These are phyloP conservation scores for Galeopsis tetrahit DNA, from an alignment of 257 asterid species.

Conservation along the genomic window DNA sequence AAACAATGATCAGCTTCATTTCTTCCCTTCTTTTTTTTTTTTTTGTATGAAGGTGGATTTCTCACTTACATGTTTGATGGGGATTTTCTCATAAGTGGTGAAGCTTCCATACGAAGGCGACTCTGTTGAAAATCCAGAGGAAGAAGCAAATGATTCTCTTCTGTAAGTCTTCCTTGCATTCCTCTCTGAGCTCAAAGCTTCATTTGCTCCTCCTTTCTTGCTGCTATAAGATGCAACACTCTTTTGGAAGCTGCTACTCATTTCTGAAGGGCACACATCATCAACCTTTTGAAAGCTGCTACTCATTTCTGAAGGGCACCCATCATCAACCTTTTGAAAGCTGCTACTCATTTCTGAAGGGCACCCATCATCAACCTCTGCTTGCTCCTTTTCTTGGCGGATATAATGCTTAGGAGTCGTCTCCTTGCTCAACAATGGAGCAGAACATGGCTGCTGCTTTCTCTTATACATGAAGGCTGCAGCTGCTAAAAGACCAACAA, in stretches of 20 bases:
- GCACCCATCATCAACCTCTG: conserved; percentile 24
- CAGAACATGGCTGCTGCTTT: not conserved
- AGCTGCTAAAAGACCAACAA: conserved; percentile 43
- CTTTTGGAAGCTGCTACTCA: conserved; percentile 81
- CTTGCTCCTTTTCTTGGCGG: conserved; percentile 32
- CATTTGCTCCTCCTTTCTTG: conserved; percentile 40
- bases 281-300: conserved; percentile 13
- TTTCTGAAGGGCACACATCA: conserved; percentile 57
- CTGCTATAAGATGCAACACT: conserved; percentile 39
- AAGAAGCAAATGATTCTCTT: conserved; percentile 76
- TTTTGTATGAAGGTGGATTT: not conserved
- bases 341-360: too few relatives aligned
- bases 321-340: conserved; percentile 24
- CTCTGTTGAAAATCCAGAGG: conserved; percentile 48
- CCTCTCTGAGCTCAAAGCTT: conserved; percentile 57
- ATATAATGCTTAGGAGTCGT: not conserved
- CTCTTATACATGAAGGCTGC: conserved; percentile 39
- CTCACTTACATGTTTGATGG: conserved; percentile 66
- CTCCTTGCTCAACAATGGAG: conserved; percentile 30
- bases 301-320: too few relatives aligned
- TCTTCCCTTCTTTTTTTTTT: not conserved
- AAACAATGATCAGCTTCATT: not conserved
- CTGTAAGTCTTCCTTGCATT: conserved; percentile 39
- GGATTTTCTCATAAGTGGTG: conserved; percentile 85
- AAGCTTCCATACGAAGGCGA: conserved; percentile 92